Percentiles rank a stretch among this genome's conserved stretches.
phyloP scores from a whole-genome alignment of 495 filamentous ascomycete genomes.

The Aspergillus bertholletiae region DNA sequence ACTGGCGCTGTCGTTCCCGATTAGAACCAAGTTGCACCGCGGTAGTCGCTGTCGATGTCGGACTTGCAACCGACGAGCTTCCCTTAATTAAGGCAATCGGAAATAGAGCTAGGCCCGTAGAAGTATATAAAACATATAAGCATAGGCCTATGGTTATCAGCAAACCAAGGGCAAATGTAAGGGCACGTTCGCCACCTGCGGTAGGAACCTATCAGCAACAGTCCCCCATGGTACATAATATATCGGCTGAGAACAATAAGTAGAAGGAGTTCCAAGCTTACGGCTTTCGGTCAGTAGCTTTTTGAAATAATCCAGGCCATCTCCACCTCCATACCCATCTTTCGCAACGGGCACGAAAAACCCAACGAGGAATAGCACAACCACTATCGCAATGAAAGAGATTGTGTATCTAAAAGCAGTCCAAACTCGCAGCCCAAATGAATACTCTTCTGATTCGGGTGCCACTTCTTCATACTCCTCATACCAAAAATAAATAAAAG shows the following conservation, averaged over 20 bases:
- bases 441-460: slow-evolving; percentile 70
- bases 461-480: slow-evolving; percentile 93
- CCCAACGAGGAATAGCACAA: slow-evolving; percentile 85
- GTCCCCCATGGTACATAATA: background rate
- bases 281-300: slow-evolving; percentile 76
- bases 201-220: background rate
- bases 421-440: slow-evolving; percentile 65
- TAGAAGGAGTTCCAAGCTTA: slow-evolving; percentile 29
- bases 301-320: slow-evolving; percentile 89
- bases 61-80: slow-evolving; percentile 74
- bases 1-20: slow-evolving; percentile 82
- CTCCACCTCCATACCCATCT: slow-evolving; percentile 54
- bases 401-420: slow-evolving; percentile 87
- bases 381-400: slow-evolving; percentile 71
- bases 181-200: slow-evolving; percentile 79
- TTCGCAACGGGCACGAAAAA: slow-evolving; percentile 85
- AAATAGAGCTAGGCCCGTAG: slow-evolving; percentile 81
- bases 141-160: slow-evolving; percentile 81
- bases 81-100: slow-evolving; percentile 89
- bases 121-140: slow-evolving; percentile 85
- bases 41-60: slow-evolving; percentile 70
- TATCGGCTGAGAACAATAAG: background rate
- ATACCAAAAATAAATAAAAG: slow-evolving; percentile 97
- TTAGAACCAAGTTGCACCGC: slow-evolving; percentile 77
- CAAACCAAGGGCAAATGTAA: slow-evolving; percentile 83